These are phyloP conservation scores for Endoconidiophora laricicola DNA, from an alignment of 2,329 filamentous ascomycete genomes.

Conservation along the genomic window DNA sequence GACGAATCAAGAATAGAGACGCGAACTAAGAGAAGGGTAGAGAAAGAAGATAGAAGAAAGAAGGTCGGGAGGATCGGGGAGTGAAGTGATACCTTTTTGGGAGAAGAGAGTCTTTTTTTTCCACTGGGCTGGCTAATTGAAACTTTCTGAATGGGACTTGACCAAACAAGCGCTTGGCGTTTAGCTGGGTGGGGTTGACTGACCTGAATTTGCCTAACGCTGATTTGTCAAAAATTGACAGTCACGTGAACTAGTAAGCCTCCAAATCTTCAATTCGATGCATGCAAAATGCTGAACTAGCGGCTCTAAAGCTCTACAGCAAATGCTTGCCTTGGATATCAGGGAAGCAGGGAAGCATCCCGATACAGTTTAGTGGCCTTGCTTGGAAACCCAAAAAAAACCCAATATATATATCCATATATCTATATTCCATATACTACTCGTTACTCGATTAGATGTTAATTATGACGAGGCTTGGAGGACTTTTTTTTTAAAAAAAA, in stretches of 20 bases:
- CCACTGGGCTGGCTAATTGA: background rate
- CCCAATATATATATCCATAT: no score
- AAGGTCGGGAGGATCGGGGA: slow-evolving; percentile 11
- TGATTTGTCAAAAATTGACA: slow-evolving; percentile 2
- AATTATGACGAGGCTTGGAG: no score
- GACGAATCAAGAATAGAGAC: background rate
- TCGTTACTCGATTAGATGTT: no score
- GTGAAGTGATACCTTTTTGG: slow-evolving; percentile 6
- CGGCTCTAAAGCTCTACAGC: no score
- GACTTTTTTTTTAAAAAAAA: no score
- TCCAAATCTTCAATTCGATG: background rate
- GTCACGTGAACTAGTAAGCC: slow-evolving; percentile 8
- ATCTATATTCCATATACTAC: no score
- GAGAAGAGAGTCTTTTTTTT: slow-evolving; percentile 8
- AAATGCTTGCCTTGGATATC: slow-evolving; percentile 6
- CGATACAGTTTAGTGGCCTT: background rate
- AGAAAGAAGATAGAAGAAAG: slow-evolving; percentile 5
- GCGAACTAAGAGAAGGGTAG: slow-evolving; percentile 1
- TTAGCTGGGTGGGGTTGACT: slow-evolving; percentile 6
- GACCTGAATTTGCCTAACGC: slow-evolving; percentile 6
- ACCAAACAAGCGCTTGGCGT: background rate
- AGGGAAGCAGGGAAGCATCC: background rate
- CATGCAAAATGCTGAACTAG: background rate
- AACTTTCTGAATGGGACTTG: slow-evolving; percentile 1
- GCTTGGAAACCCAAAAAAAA: background rate